Percentiles rank a stretch among this genome's conserved stretches.
Conservation (phyloP, 257 asterid genomes). For the Echites panduratus region DNA sequence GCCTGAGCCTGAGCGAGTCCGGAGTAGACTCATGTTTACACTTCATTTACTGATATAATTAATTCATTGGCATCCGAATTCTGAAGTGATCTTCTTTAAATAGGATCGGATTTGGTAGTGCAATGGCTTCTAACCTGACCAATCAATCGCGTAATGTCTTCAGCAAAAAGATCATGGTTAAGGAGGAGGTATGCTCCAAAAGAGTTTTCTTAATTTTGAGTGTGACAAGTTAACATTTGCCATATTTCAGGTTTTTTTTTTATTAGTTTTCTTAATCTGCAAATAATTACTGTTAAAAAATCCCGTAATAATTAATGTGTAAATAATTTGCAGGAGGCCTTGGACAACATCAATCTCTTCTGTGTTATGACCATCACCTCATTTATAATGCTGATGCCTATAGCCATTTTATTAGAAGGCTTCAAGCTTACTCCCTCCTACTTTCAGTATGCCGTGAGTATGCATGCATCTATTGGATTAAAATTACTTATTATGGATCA, state of each 20-base stretch:
- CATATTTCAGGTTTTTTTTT: neutral
- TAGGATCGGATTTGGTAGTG: conserved; percentile 81
- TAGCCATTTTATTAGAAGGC: conserved; percentile 64
- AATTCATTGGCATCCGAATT: no score
- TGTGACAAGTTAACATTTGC: neutral
- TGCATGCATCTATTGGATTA: no score
- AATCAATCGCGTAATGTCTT: conserved; percentile 86
- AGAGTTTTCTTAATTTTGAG: neutral
- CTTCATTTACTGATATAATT: neutral
- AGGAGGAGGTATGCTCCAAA: conserved; percentile 47
- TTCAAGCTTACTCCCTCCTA: conserved; percentile 64
- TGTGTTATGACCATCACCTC: conserved; percentile 68
- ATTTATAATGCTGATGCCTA: conserved; percentile 55
- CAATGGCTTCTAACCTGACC: conserved; percentile 92
- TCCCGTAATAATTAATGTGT: no score
- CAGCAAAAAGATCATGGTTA: conserved; percentile 69
- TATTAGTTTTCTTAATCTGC: no score
- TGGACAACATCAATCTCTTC: conserved; percentile 84
- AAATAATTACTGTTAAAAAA: conserved; percentile 1
- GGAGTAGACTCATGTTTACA: neutral
- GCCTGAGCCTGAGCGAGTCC: no score
- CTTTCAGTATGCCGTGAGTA: conserved; percentile 61
- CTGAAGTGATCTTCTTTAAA: conserved; percentile 7
- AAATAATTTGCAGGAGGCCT: no score
- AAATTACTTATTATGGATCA: no score